Base-by-base conservation (phyloP, 805 yeast genomes). In the Ogataea sp. region DNA sequence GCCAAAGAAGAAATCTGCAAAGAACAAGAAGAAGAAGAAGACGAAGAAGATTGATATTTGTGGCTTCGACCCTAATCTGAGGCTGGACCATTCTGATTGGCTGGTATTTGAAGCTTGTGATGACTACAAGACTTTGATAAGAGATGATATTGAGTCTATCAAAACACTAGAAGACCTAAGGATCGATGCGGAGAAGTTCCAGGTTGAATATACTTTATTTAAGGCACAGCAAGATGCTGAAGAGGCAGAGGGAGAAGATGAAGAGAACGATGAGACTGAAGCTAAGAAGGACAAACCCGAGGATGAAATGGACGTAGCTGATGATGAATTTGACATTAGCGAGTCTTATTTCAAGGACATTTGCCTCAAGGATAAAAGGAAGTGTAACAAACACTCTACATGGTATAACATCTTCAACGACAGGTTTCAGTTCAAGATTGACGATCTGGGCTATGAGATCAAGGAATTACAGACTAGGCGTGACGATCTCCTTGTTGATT, bases 341-440 rank as follows among this genome's bases (percentile, higher is more conserved):
- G 30, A 37, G 16, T 15, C 20, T 7, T 38, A 17, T 36, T 41
- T 50, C 39, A 47, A 52, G 42, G 43, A 42, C 8, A 37, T 73
- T 1, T 80, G 86, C 48, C 50, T 76, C 6, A 53, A 61, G 9
- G 84, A 79, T 36, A 71, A 70, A 43, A 64, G 70, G 39, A 78
- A 75, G 46, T 80, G 87, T 52, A 51, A 52, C 3, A 68, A 71
- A 35, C 87, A 80, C 45, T 41, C 52, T 20, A 51, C 56, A 1
- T 62, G 66, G 66, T 51, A 46, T 39, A 42, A 49, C 13, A 60
- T 66, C 29, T 43, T 56, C 14, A 45, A 45, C 36, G 64, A 59
- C 34, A 65, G 65, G 34, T 56, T 72, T 24, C 63, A 62, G 27
- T 32, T 53, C 21, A 56, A 59, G 16, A 34, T 66, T n/a, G 56